Conservation (phyloP, 2,329 filamentous ascomycete genomes). For the Alternaria angustiovoidea region DNA sequence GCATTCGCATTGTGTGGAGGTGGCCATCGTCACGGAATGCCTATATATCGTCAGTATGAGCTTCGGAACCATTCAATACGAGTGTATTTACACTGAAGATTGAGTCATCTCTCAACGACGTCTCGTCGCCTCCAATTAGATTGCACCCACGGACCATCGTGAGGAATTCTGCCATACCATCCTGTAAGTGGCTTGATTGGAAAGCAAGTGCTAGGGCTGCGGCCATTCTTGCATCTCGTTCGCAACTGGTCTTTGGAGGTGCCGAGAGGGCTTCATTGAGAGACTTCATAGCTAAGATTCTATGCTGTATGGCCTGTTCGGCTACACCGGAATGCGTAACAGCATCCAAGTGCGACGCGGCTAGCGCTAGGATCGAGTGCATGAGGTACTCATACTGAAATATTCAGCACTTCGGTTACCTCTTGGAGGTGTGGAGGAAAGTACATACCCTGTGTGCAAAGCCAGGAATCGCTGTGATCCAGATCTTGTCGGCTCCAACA, state of each 20-base stretch:
- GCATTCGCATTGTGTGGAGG: constrained; percentile 40
- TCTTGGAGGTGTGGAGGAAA: not conserved
- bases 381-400: constrained; percentile 70
- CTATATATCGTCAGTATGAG: constrained; percentile 7
- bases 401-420: constrained; percentile 13
- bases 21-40: constrained; percentile 46
- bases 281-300: constrained; percentile 68
- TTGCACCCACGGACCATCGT: constrained; percentile 51
- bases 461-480: constrained; percentile 72
- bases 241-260: constrained; percentile 41
- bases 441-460: constrained; percentile 69
- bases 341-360: constrained; percentile 70
- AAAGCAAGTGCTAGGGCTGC: constrained; percentile 49
- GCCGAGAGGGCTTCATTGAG: constrained; percentile 50
- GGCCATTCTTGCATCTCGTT: constrained; percentile 50
- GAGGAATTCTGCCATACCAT: constrained; percentile 48
- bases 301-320: constrained; percentile 68
- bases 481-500: constrained; percentile 70
- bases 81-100: constrained; percentile 39
- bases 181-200: constrained; percentile 49
- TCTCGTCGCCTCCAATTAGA: constrained; percentile 42
- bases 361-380: constrained; percentile 73
- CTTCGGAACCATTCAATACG: accelerated
- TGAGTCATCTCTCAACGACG: constrained; percentile 29
- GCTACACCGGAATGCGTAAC: constrained; percentile 60